A percentile compares a stretch with the other conserved stretches of the same genome.
Evolutionary conservation across 139 green algal genomes (phyloP).

Genomic region (Penium margaritaceum): DNA sequence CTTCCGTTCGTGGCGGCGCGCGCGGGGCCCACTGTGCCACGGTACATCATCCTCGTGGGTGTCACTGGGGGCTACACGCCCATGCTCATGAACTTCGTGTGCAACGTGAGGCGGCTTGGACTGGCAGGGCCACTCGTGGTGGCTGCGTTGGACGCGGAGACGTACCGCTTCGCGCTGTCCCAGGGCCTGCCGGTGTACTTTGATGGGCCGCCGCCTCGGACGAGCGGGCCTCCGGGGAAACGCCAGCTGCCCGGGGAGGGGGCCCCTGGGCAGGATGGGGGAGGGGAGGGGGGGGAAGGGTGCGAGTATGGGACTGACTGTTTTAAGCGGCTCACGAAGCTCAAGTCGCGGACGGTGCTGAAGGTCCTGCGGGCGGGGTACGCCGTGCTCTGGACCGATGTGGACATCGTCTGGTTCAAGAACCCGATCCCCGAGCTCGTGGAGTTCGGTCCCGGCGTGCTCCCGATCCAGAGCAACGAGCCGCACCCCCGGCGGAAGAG

Average conservation of each 20-base stretch:
- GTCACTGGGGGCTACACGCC: slow-evolving; percentile 29
- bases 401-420: slow-evolving; percentile 42
- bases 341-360: slow-evolving; percentile 28
- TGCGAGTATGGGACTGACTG: slow-evolving; percentile 37
- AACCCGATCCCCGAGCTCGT: slow-evolving; percentile 29
- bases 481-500: not conserved
- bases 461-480: slow-evolving; percentile 23
- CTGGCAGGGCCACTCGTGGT: slow-evolving; percentile 28
- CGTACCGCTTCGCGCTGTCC: slow-evolving; percentile 16
- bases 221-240: no score
- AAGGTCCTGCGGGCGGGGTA: slow-evolving; percentile 27
- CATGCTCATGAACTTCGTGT: slow-evolving; percentile 33
- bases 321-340: slow-evolving; percentile 31
- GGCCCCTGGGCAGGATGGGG: no score
- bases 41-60: slow-evolving; percentile 13
- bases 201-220: not conserved
- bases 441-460: slow-evolving; percentile 2
- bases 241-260: no score
- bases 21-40: not conserved
- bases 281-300: no score
- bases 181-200: slow-evolving; percentile 30
- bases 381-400: slow-evolving; percentile 33
- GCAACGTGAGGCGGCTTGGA: slow-evolving; percentile 8
- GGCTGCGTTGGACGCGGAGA: slow-evolving; percentile 28
- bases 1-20: slow-evolving; percentile 5